Conservation (phyloP, 495 filamentous ascomycete species). For the Hyphodiscus hymeniophilus region DNA sequence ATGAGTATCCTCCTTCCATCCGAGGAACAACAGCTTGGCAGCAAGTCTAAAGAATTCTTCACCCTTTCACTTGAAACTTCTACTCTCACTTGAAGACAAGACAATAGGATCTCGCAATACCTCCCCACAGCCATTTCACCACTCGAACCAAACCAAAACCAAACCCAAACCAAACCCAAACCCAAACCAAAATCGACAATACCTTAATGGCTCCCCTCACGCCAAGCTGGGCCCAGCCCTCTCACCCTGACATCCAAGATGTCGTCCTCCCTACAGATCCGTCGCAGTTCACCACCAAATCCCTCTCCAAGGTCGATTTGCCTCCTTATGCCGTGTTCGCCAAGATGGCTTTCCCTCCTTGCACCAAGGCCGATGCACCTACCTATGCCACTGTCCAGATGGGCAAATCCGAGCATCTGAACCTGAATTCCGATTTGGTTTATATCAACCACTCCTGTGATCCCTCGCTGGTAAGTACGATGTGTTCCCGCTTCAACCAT, state of each 20-base stretch:
- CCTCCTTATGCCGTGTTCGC: conserved; percentile 55
- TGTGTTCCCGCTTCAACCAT: neutral
- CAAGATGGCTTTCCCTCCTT: conserved; percentile 42
- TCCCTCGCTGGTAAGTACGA: conserved; percentile 47
- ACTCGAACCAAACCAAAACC: no score
- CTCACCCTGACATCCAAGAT: conserved; percentile 41
- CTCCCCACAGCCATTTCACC: no score
- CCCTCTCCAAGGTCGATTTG: conserved; percentile 50
- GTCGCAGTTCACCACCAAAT: conserved; percentile 48
- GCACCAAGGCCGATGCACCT: conserved; percentile 40
- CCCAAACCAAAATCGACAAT: no score
- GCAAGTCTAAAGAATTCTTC: no score
- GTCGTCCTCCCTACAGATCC: conserved; percentile 29
- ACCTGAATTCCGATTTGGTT: conserved; percentile 67
- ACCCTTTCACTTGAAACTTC: no score
- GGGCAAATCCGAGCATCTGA: conserved; percentile 51
- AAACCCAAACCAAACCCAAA: no score
- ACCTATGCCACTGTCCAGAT: conserved; percentile 68
- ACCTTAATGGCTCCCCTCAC: conserved; percentile 42
- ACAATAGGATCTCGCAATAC: no score
- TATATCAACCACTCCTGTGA: conserved; percentile 71
- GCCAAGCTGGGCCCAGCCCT: conserved; percentile 44
- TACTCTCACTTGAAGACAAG: no score
- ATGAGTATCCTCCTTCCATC: no score
- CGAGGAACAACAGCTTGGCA: no score